Percentiles rank a stretch among this genome's conserved stretches.
phyloP scores from a whole-genome alignment of 495 filamentous ascomycete species.

The Penicillium cataractarum region DNA sequence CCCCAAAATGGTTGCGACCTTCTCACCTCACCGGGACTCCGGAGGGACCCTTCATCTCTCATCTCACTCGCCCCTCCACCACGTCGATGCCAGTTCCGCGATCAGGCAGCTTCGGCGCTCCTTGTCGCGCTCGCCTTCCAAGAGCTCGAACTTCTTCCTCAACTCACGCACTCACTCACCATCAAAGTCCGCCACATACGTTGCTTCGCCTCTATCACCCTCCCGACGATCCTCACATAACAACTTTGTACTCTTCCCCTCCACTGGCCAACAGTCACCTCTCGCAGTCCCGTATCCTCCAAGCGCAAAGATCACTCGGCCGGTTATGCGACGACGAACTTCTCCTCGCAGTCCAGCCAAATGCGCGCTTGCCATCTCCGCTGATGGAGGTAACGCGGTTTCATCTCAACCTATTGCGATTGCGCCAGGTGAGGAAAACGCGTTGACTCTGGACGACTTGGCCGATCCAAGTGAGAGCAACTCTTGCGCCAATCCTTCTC shows the following conservation, averaged over 20 bases:
- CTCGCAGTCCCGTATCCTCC: slow-evolving; percentile 57
- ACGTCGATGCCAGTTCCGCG: slow-evolving; percentile 75
- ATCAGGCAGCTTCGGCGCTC: slow-evolving; percentile 81
- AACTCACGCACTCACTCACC: slow-evolving; percentile 60
- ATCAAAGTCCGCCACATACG: slow-evolving; percentile 45
- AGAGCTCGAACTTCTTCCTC: slow-evolving; percentile 68
- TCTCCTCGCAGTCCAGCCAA: slow-evolving; percentile 77
- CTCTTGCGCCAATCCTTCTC: slow-evolving; percentile 46
- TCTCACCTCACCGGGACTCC: slow-evolving; percentile 61
- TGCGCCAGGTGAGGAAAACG: slow-evolving; percentile 61
- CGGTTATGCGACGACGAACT: slow-evolving; percentile 57
- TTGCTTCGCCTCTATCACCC: slow-evolving; percentile 57
- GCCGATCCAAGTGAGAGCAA: slow-evolving; percentile 20
- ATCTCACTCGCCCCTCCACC: slow-evolving; percentile 79
- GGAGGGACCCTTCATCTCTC: slow-evolving; percentile 81
- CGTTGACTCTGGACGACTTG: slow-evolving; percentile 30
- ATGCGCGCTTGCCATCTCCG: slow-evolving; percentile 69
- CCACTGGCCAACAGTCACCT: slow-evolving; percentile 52
- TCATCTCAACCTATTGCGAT: slow-evolving; percentile 43
- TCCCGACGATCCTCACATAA: slow-evolving; percentile 47
- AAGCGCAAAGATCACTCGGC: slow-evolving; percentile 53
- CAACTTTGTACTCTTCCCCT: slow-evolving; percentile 53
- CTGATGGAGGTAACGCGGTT: slow-evolving; percentile 70
- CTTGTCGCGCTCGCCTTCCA: slow-evolving; percentile 84
- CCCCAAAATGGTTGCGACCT: slow-evolving; percentile 54